phyloP scores from a whole-genome alignment of 2,329 filamentous ascomycete genomes.

The Cladorrhinum sp. region DNA sequence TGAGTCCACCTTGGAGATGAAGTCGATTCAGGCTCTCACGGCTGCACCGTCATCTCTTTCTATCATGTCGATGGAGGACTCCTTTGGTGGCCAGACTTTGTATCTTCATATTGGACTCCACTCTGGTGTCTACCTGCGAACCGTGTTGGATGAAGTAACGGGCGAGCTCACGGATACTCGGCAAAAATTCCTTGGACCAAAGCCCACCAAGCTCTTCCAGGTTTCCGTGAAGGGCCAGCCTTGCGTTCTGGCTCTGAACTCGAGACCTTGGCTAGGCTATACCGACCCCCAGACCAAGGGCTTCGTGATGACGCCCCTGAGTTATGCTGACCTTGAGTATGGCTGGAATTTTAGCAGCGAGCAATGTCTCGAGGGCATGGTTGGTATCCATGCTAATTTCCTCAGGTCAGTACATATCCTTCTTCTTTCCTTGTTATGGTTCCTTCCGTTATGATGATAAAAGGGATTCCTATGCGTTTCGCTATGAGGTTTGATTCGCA shows the following conservation, averaged over 20 bases:
- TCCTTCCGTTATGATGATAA: constrained; percentile 58
- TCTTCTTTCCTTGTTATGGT: constrained; percentile 32
- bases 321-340: constrained; percentile 85
- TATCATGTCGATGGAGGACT: constrained; percentile 95
- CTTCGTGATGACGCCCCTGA: constrained; percentile 89
- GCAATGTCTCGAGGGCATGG: constrained; percentile 89
- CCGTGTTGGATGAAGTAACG: constrained; percentile 90
- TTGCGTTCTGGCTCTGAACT: constrained; percentile 85
- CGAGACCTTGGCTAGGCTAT: constrained; percentile 94
- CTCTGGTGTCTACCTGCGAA: constrained; percentile 93
- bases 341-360: constrained; percentile 97
- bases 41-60: constrained; percentile 83
- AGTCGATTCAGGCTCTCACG: constrained; percentile 90
- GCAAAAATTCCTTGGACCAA: constrained; percentile 89
- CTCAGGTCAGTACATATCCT: constrained; percentile 63
- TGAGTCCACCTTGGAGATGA: constrained; percentile 85
- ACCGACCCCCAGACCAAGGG: constrained; percentile 81
- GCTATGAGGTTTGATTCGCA: constrained; percentile 56
- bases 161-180: constrained; percentile 93
- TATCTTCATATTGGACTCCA: constrained; percentile 95
- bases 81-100: constrained; percentile 80
- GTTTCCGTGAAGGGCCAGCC: constrained; percentile 84
- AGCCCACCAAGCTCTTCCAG: constrained; percentile 83
- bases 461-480: constrained; percentile 54
- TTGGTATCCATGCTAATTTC: constrained; percentile 87